Evolutionary conservation across 441 rosid genomes (phyloP).

Genomic region (Syzygium malaccense): DNA sequence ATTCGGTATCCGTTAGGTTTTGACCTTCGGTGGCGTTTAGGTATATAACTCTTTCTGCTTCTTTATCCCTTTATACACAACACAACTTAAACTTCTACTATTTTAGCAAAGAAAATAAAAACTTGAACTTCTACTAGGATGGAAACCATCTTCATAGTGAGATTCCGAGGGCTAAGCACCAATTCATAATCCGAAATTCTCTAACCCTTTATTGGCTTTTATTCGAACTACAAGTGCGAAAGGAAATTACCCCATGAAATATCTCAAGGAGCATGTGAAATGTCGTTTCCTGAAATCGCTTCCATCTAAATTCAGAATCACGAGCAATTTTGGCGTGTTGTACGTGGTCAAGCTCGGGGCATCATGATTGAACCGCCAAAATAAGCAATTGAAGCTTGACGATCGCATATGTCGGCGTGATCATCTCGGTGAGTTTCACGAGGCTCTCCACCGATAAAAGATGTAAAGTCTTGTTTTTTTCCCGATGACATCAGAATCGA

Average conservation of each 20-base stretch:
- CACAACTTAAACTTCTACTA: background rate
- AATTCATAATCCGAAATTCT: background rate
- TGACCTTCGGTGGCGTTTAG: background rate
- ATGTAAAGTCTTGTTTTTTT: background rate
- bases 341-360: background rate
- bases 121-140: background rate
- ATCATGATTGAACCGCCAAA: background rate
- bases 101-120: too few relatives aligned
- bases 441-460: background rate
- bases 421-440: background rate
- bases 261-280: background rate
- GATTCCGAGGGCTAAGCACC: background rate
- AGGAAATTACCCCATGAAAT: accelerated
- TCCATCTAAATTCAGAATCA: accelerated
- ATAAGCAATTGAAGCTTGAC: background rate
- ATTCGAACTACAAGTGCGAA: accelerated
- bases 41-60: background rate
- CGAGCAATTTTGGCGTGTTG: background rate
- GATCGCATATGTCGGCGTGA: background rate
- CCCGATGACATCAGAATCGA: background rate
- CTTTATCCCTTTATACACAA: background rate
- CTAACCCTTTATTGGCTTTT: accelerated
- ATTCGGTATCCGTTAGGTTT: background rate
- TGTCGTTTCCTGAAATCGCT: accelerated
- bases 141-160: background rate